phyloP scores from a whole-genome alignment of 208 protist genomes.

The Trypanosoma platydactyli region DNA sequence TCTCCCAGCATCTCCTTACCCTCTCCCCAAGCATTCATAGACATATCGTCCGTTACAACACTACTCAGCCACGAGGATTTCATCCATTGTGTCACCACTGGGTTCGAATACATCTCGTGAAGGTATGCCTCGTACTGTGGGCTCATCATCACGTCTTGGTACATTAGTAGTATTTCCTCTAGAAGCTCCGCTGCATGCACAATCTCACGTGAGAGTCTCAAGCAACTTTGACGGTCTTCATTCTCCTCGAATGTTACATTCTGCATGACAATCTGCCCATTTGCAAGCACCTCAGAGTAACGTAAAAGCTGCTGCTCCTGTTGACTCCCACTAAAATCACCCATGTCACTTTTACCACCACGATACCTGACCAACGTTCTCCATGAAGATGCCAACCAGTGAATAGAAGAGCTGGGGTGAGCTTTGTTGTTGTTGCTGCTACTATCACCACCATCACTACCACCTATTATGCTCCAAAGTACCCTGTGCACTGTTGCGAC shows the following conservation, averaged over 20 bases:
- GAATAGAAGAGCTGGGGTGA: neutral
- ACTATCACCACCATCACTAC: neutral
- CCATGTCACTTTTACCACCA: neutral
- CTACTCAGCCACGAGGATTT: constrained; percentile 25
- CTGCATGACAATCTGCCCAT: constrained; percentile 47
- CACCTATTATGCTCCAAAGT: neutral
- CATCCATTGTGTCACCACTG: constrained; percentile 21
- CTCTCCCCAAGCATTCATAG: constrained; percentile 16
- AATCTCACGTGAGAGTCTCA: constrained; percentile 45
- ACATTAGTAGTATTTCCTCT: constrained; percentile 54
- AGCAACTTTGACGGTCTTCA: constrained; percentile 53
- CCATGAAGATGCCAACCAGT: neutral
- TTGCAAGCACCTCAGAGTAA: constrained; percentile 58
- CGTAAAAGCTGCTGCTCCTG: constrained; percentile 16
- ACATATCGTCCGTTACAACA: no score
- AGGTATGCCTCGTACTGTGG: constrained; percentile 48
- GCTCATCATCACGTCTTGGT: constrained; percentile 47
- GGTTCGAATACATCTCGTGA: constrained; percentile 10
- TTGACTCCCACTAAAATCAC: neutral
- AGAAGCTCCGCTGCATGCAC: constrained; percentile 37
- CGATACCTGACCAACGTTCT: neutral
- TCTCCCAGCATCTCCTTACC: constrained; percentile 4
- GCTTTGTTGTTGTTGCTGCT: neutral
- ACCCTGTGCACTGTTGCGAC: constrained; percentile 1
- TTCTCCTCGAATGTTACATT: constrained; percentile 47